Evolutionary conservation across 805 yeast genomes (phyloP).

Genomic region (Starmerella bacillaris): DNA sequence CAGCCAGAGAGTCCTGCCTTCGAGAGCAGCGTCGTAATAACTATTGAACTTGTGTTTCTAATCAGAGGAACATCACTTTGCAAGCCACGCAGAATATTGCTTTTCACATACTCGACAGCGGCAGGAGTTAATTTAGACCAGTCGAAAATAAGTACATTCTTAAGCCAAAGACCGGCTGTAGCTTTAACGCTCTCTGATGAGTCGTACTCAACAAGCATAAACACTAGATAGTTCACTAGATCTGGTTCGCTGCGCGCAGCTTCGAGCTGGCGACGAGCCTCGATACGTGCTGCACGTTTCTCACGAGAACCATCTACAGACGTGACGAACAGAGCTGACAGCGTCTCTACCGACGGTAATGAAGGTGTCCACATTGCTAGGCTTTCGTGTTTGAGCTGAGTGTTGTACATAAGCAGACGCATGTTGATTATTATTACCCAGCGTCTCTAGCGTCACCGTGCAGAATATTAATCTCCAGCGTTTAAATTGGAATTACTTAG

Average conservation of each 20-base stretch:
- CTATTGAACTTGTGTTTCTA: slow-evolving; percentile 78
- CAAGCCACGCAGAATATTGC: slow-evolving; percentile 31
- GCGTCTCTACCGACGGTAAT: slow-evolving; percentile 40
- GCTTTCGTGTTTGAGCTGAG: no score
- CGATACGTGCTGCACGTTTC: slow-evolving; percentile 15
- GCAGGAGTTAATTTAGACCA: slow-evolving; percentile 22
- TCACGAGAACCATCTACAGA: slow-evolving; percentile 28
- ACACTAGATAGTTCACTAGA: slow-evolving; percentile 61
- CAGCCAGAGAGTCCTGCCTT: slow-evolving; percentile 49
- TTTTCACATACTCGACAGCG: slow-evolving; percentile 30
- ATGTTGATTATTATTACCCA: no score
- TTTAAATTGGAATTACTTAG: no score
- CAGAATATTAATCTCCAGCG: no score
- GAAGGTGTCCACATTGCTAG: slow-evolving; percentile 48
- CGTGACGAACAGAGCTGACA: slow-evolving; percentile 49
- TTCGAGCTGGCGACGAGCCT: slow-evolving; percentile 57
- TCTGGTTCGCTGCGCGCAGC: slow-evolving; percentile 58
- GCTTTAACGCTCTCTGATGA: slow-evolving; percentile 36
- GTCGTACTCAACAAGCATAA: slow-evolving; percentile 41
- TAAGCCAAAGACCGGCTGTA: slow-evolving; percentile 71
- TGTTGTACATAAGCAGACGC: no score
- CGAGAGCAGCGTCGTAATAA: slow-evolving; percentile 63
- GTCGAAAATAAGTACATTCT: slow-evolving; percentile 43
- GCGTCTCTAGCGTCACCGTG: no score
- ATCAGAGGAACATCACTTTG: slow-evolving; percentile 40